Conservation (phyloP, 495 filamentous ascomycete species). For the Oleoguttula mirabilis region DNA sequence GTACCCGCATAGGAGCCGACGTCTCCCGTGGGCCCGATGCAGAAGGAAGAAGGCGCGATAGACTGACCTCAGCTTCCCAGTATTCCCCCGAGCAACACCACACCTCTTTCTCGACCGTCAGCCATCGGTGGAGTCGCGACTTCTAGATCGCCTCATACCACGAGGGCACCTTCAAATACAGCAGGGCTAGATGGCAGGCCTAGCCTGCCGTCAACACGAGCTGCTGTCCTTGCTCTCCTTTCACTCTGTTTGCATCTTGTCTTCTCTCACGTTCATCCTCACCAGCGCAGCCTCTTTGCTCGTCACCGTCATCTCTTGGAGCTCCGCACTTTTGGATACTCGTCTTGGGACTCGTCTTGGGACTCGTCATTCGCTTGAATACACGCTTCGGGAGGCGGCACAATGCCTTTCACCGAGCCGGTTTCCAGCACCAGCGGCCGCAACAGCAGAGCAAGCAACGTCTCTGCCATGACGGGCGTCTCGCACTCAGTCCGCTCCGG, state of each 20-base stretch:
- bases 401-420: conserved; percentile 30
- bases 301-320: conserved; percentile 1
- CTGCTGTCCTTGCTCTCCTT: neutral
- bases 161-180: neutral
- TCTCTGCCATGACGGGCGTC: conserved; percentile 22
- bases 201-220: conserved; percentile 4
- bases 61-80: too few relatives aligned
- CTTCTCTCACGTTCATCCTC: neutral
- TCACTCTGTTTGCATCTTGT: conserved; percentile 3
- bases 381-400: conserved; percentile 23
- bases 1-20: too few relatives aligned
- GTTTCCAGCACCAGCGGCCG: conserved; percentile 31
- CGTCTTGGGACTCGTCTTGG: too few relatives aligned
- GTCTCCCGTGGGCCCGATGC: too few relatives aligned
- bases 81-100: too few relatives aligned
- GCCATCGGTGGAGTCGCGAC: too few relatives aligned
- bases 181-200: conserved; percentile 2
- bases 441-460: conserved; percentile 29
- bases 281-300: too few relatives aligned
- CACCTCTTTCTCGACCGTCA: too few relatives aligned
- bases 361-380: conserved; percentile 12
- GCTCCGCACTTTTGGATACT: conserved; percentile 13
- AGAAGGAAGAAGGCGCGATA: too few relatives aligned
- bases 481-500: conserved; percentile 20
- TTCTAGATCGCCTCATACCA: conserved; percentile 1